Evolutionary conservation across 805 yeast species (phyloP), one percentile per base, ranked within the genome.

Genomic region (Zygosaccharomyces pseudorouxii): DNA sequence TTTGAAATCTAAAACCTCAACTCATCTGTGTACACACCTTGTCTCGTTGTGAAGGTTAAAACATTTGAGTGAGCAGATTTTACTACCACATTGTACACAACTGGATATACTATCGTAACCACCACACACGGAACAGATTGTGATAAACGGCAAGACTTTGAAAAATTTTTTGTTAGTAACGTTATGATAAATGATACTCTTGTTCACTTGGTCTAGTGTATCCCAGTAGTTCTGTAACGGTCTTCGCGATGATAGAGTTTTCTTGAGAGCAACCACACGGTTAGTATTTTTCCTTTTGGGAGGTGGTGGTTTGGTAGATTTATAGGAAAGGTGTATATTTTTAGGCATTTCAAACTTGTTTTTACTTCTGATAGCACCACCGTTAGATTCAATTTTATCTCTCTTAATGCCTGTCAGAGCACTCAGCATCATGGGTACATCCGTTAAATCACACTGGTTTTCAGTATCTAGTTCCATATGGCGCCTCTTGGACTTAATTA

Each of bases 91-190:
- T 16, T 55, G 55, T 3, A 63, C 67, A 47, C 70, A 65, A 19
- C 68, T 60, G 3, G 69, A 59, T 18, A 64, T 55, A 42, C 67
- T 60, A 25, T 58, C 59, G 50, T 57, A 57, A 12, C 64, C 66
- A 43, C 69, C 69, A 46, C 69, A 67, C 2, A 65, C 62, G 22
- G 70, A 65, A 52, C 70, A 66, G 25, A 60, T 58, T 1, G 64
- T 64, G 27, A 65, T 64, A 27, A 65, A 52, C 3, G 68, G 67
- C 12, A 65, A 48, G 2, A 66, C 68, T 42, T 65, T 67, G 52
- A 63, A 61, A 45, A 53, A 62, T 50, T 60, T 64, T 42, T 65
- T 64, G 46, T 63, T 65, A 49, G 62, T 61, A 27, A 63, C 64
- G 46, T 62, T 62, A 38, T 57, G 56, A 45, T 57, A 62, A 8